Evolutionary conservation across 1,284 basidiomycete species (phyloP).

Genomic region (Takashimella tepidaria): DNA sequence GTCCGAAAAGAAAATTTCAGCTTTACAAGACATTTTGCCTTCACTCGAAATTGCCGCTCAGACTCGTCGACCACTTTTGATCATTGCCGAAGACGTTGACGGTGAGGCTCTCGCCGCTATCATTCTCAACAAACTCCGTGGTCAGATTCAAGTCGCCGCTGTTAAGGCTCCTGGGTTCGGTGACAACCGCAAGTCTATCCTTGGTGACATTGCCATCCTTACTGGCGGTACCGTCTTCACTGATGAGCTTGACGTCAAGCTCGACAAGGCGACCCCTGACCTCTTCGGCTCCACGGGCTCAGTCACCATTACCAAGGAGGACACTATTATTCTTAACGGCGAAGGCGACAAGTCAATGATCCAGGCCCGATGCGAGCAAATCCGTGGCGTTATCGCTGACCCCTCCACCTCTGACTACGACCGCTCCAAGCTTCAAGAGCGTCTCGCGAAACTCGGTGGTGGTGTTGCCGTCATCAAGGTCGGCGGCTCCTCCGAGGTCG

Average conservation of each 20-base stretch:
- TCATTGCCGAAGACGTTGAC: slow-evolving; percentile 96
- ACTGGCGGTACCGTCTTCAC: slow-evolving; percentile 97
- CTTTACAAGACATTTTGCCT: slow-evolving; percentile 91
- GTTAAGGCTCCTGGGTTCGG: slow-evolving; percentile 98
- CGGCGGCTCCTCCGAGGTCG: slow-evolving; percentile 88
- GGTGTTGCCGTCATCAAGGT: slow-evolving; percentile 99
- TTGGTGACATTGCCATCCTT: slow-evolving; percentile 93
- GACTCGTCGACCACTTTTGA: slow-evolving; percentile 83
- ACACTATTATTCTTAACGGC: slow-evolving; percentile 94
- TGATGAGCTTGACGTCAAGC: slow-evolving; percentile 96
- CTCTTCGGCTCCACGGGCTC: slow-evolving; percentile 87
- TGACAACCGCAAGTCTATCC: slow-evolving; percentile 97
- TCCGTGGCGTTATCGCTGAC: slow-evolving; percentile 79
- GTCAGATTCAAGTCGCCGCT: slow-evolving; percentile 86
- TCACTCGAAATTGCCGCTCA: slow-evolving; percentile 89
- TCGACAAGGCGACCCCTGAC: slow-evolving; percentile 83
- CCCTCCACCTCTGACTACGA: slow-evolving; percentile 87
- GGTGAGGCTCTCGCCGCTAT: slow-evolving; percentile 96
- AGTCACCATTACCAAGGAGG: slow-evolving; percentile 96
- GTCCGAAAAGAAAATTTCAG: slow-evolving; percentile 96
- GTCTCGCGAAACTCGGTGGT: slow-evolving; percentile 89
- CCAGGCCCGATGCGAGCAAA: slow-evolving; percentile 88
- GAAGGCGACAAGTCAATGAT: slow-evolving; percentile 81
- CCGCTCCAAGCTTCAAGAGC: slow-evolving; percentile 92
- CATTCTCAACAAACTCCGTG: slow-evolving; percentile 97